Evolutionary conservation across 768 basidiomycete genomes (phyloP), one percentile per base, ranked within the genome.

Genomic region (Russula lepida): DNA sequence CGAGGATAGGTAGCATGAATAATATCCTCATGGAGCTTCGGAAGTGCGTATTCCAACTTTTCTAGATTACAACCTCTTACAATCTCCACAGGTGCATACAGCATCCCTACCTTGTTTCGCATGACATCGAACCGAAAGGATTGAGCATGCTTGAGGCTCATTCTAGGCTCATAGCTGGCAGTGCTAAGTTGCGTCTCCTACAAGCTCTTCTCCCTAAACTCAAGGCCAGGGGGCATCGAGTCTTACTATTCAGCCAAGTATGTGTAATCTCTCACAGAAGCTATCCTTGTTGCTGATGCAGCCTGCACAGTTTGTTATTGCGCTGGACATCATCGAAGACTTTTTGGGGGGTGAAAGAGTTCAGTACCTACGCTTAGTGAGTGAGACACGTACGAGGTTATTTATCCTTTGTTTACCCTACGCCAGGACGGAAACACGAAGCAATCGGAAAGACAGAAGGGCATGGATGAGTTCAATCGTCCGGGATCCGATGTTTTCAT

Each of bases 381-480:
- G 78, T 61, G 54, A 41, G 55, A 67, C 62, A 53, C 46, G 15
- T 55, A 19, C 33, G 30, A 35, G 33, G 23, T 39, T 64, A 56
- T 59, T 46, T 8, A 46, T 44, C 63, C 21, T 44, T 63, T 30
- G 28, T 12, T 62, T n/a, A 56, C 41, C 13, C 23, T 9, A 23
- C 23, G 27, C 1, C 67, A 95, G 89, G 95, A 98, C 70, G 97
- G 97, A 12, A 85, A 83, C 62, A 94, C 93, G 4, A 89, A 89
- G 70, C 85, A 89, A 67, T 77, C 78, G 4, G 82, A 84, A n/a
- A 82, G 97, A 25, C 97, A 99, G 71, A 92, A 91, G 70, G 85
- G 84, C 51, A 97, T 99, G 85, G 97, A 99, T 66, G 85, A 86
- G 64, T 99, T 89, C 78, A 98, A 99, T 73, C 85, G 82, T 41